These are phyloP conservation scores for Candida mattraensis DNA, from an alignment of 805 yeast genomes.

Conservation along the genomic window DNA sequence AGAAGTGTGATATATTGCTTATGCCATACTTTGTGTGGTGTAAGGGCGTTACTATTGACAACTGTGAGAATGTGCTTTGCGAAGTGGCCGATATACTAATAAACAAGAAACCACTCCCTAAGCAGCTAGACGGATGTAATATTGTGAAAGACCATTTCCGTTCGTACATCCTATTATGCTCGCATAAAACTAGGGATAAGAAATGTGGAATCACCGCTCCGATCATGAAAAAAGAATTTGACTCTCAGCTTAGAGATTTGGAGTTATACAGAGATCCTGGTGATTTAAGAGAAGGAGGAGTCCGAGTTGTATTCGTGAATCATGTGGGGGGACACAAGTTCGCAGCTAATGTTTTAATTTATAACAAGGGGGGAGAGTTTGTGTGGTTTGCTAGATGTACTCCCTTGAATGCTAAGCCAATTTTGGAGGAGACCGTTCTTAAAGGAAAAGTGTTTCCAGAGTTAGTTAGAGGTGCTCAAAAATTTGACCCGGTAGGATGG, in stretches of 20 bases:
- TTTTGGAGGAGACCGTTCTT: slow-evolving; percentile 73
- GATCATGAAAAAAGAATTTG: slow-evolving; percentile 77
- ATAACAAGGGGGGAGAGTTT: slow-evolving; percentile 68
- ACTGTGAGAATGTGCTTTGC: slow-evolving; percentile 45
- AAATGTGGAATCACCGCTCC: slow-evolving; percentile 95
- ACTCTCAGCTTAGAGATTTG: slow-evolving; percentile 64
- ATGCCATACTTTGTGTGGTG: slow-evolving; percentile 78
- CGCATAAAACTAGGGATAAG: slow-evolving; percentile 89
- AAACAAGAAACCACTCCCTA: slow-evolving; percentile 22
- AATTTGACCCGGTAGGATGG: slow-evolving; percentile 55
- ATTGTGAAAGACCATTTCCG: slow-evolving; percentile 40
- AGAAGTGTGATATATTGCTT: slow-evolving; percentile 59
- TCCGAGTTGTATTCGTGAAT: slow-evolving; percentile 65
- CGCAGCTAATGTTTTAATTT: slow-evolving; percentile 85
- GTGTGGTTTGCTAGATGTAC: slow-evolving; percentile 87
- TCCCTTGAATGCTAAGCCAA: slow-evolving; percentile 72
- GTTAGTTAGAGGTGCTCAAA: slow-evolving; percentile 59
- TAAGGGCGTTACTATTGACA: slow-evolving; percentile 43
- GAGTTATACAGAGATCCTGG: slow-evolving; percentile 75
- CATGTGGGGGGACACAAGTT: slow-evolving; percentile 97
- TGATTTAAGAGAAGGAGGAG: slow-evolving; percentile 76
- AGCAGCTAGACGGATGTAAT: slow-evolving; percentile 19
- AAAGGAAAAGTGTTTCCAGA: slow-evolving; percentile 71
- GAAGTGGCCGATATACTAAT: slow-evolving; percentile 42
- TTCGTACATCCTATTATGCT: slow-evolving; percentile 72